Evolutionary conservation across 768 basidiomycete species (phyloP).

Genomic region (Imleria badia): DNA sequence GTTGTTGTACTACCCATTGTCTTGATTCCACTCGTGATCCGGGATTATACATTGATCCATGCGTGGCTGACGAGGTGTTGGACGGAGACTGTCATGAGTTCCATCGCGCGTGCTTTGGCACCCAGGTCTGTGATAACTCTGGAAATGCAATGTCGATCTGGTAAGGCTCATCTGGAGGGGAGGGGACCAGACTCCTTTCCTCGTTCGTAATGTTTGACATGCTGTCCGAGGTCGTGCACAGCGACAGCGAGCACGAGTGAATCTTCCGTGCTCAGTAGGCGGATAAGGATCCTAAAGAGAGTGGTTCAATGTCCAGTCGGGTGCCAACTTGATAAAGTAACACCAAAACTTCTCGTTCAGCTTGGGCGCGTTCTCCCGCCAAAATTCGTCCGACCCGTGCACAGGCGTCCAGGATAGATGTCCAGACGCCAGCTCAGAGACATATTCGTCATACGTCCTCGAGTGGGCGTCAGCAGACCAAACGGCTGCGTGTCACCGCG

Average conservation of each 20-base stretch:
- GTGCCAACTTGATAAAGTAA: background rate
- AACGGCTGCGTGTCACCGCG: background rate
- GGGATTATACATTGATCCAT: conserved; percentile 52
- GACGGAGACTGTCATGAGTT: conserved; percentile 89
- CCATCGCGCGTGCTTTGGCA: conserved; percentile 86
- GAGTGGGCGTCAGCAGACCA: conserved; percentile 1
- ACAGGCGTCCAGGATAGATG: conserved; percentile 95
- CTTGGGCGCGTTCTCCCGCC: conserved; percentile 91
- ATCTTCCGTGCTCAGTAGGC: conserved; percentile 66
- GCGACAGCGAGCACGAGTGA: conserved; percentile 86
- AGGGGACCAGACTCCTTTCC: conserved; percentile 72
- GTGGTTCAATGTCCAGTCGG: background rate
- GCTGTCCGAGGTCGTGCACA: conserved; percentile 92
- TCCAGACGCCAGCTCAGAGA: conserved; percentile 84
- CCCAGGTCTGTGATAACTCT: conserved; percentile 83
- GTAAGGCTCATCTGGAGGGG: background rate
- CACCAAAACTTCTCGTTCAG: conserved; percentile 73
- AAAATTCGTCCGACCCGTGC: conserved; percentile 96
- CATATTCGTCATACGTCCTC: conserved; percentile 96
- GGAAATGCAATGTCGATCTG: background rate
- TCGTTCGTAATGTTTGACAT: conserved; percentile 86
- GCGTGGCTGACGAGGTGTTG: conserved; percentile 91
- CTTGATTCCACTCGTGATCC: background rate
- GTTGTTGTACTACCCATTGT: conserved; percentile 2
- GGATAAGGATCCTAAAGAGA: conserved; percentile 62